Percentiles rank a stretch among this genome's conserved stretches.
These are phyloP conservation scores for Lipomyces japonicus DNA, from an alignment of 805 yeast genomes.

Conservation along the genomic window DNA sequence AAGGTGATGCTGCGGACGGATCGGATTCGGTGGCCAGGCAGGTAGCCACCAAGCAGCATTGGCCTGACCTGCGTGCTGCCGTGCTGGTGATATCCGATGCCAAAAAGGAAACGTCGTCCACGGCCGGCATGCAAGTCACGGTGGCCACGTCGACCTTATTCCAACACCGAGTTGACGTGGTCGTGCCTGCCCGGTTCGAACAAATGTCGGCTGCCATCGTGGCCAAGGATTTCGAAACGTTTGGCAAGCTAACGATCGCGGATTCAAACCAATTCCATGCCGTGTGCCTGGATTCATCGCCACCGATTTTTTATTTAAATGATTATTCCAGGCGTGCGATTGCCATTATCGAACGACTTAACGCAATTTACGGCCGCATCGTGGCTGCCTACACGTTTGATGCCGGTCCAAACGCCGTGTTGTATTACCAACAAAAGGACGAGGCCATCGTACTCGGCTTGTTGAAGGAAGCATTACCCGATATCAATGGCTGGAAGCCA, in stretches of 20 bases:
- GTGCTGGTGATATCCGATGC: conserved; percentile 88
- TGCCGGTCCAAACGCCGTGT: conserved; percentile 98
- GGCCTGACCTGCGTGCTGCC: conserved; percentile 92
- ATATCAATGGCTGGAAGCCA: conserved; percentile 65
- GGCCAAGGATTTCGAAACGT: conserved; percentile 67
- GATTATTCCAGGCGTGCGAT: conserved; percentile 84
- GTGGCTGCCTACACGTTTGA: conserved; percentile 97
- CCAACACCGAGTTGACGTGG: conserved; percentile 67
- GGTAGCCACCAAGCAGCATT: conserved; percentile 75
- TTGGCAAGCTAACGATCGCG: conserved; percentile 89
- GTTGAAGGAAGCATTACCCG: conserved; percentile 55
- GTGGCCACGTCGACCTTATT: conserved; percentile 86
- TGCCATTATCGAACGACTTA: conserved; percentile 72
- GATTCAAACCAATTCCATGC: conserved; percentile 98
- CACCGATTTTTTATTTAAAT: conserved; percentile 92
- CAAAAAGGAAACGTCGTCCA: conserved; percentile 91
- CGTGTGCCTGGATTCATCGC: conserved; percentile 90
- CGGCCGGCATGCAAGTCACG: conserved; percentile 95
- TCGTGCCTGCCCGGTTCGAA: conserved; percentile 81
- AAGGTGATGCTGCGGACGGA: conserved; percentile 79
- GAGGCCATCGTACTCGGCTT: conserved; percentile 71
- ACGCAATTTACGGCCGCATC: conserved; percentile 55
- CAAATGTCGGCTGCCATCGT: conserved; percentile 76
- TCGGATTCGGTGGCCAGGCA: conserved; percentile 91
- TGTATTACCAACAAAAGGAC: conserved; percentile 76